Conservation (phyloP, 108 stramenopile species). For the Discostella stelligeroides region DNA sequence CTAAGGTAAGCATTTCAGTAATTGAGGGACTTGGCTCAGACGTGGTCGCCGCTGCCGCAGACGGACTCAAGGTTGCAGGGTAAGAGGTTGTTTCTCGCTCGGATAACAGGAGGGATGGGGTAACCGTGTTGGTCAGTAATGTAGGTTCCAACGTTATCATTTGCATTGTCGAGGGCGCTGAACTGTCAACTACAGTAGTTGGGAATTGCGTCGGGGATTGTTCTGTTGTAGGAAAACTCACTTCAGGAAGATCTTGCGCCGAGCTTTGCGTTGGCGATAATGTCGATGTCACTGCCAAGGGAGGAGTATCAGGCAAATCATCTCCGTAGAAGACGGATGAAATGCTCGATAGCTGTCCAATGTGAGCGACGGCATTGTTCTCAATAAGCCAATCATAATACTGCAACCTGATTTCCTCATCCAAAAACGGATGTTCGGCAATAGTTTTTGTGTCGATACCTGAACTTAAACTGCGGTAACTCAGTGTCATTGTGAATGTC, state of each 20-base stretch:
- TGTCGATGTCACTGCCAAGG: not conserved
- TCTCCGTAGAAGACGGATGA: conserved; percentile 33
- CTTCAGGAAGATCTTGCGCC: not conserved
- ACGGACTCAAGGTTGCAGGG: not conserved
- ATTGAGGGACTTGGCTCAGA: not conserved
- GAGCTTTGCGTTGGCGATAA: conserved; percentile 1
- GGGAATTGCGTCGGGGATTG: not conserved
- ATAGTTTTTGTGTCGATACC: conserved; percentile 20
- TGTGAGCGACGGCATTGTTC: conserved; percentile 17
- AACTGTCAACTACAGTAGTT: not conserved
- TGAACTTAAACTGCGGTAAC: conserved; percentile 26
- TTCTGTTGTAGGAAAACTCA: not conserved
- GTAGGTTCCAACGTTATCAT: conserved; percentile 3
- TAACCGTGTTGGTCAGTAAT: not conserved
- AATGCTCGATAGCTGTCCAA: conserved; percentile 19
- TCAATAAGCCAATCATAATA: conserved; percentile 24
- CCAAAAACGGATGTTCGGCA: conserved; percentile 31
- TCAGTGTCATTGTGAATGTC: conserved; percentile 34
- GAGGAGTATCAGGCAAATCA: conserved; percentile 21
- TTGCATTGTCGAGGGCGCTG: not conserved
- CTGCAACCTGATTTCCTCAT: conserved; percentile 16
- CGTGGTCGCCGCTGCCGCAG: not conserved
- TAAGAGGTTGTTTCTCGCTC: not conserved
- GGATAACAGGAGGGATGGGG: not conserved
- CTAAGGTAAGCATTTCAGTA: too few relatives aligned